Base-by-base conservation (phyloP, 1,284 basidiomycete genomes). In the Ustilago shanxiensis region DNA sequence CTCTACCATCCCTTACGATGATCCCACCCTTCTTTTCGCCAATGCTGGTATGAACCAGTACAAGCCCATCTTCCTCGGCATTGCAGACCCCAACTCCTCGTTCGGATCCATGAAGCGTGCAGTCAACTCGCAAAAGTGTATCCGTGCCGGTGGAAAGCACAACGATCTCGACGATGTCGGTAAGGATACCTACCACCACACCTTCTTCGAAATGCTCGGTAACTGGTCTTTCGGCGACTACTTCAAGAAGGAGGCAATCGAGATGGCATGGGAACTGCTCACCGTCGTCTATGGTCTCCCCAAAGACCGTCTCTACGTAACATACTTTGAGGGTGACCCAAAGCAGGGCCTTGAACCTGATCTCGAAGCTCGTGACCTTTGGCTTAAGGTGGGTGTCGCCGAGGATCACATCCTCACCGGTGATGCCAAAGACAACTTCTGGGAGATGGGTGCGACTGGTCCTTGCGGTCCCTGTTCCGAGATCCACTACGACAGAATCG, bases 161-260 rank as follows among this genome's bases (percentile, higher is more conserved):
- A 99, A 99, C 82, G 95, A 99, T 87, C 89, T 99, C 61, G 97
- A 99, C 86, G 96, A 99, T 87, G 96, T 99, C 65, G 96, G 96
- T 54, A 97, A 96, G 87, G 96, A 99, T 86, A 94, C 93, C 1
- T 95, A 95, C 86, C 94, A 90, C 83, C 89, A 98, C 87, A 99
- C 97, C 3, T 99, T 99, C 88, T 99, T 99, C 85, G 96, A 99
- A 88, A 99, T 99, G 96, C 88, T 99, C 74, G 96, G 96, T 50
- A 99, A 99, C 87, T 99, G 96, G 96, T 98, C 95, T 11, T 99
- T 99, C 82, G 96, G 96, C 6, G 94, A 99, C 87, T 99, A 99
- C 88, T 99, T 99, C 91, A 99, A 99, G 91, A 94, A 92, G 90
- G 96, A 98, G 79, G 95, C 96, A 13, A 92, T 97, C 74, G 87